A percentile compares a stretch with the other conserved stretches of the same genome.
These are phyloP conservation scores for Astraeus odoratus DNA, from an alignment of 768 basidiomycete genomes.

Conservation along the genomic window DNA sequence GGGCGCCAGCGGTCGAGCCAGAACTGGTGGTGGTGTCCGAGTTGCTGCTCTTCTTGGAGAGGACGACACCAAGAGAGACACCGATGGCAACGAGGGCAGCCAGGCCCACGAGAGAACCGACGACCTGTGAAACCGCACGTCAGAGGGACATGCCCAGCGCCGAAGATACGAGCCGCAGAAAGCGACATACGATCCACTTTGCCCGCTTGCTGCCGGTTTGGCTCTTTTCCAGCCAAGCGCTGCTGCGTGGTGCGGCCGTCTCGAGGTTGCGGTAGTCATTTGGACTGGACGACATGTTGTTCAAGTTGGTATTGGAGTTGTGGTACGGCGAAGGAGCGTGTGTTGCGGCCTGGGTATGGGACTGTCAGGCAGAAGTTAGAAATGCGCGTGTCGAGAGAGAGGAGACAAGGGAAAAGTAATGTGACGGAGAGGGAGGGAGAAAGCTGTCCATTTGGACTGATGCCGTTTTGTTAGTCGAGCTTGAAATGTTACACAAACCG, in stretches of 20 bases:
- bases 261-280: conserved; percentile 29
- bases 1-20: conserved; percentile 14
- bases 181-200: conserved; percentile 49
- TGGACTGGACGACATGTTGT: conserved; percentile 11
- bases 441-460: background rate
- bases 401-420: background rate
- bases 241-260: conserved; percentile 20
- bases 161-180: background rate
- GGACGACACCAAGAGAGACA: conserved; percentile 57
- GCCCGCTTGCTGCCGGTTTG: conserved; percentile 30
- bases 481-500: too few relatives aligned
- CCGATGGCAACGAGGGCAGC: conserved; percentile 49
- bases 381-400: too few relatives aligned
- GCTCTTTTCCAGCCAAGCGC: conserved; percentile 35
- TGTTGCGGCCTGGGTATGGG: conserved; percentile 26
- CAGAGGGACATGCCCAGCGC: conserved; percentile 1
- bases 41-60: conserved; percentile 44
- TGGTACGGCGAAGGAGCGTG: conserved; percentile 30
- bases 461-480: too few relatives aligned
- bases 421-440: background rate
- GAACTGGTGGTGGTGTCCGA: conserved; percentile 22
- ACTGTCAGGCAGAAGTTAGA: conserved; percentile 26
- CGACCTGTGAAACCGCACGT: conserved; percentile 34
- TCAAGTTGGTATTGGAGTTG: conserved; percentile 11
- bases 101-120: conserved; percentile 42